These are phyloP conservation scores for Rhazya stricta DNA, from an alignment of 257 asterid species.

Conservation along the genomic window DNA sequence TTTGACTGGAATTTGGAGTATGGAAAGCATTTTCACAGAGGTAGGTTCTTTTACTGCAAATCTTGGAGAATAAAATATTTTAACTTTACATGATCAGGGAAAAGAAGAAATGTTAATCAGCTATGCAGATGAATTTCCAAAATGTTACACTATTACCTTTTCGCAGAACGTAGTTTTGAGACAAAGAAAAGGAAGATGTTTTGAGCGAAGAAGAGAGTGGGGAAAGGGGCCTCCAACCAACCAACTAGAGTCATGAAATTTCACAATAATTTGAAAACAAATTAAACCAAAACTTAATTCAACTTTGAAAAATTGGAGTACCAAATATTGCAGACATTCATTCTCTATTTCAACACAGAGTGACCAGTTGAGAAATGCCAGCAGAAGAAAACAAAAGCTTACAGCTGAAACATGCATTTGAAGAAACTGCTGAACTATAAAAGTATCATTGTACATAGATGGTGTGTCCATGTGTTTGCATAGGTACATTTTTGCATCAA, in stretches of 20 bases:
- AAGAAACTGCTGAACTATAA: background rate
- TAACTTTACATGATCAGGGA: background rate
- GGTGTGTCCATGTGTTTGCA: background rate
- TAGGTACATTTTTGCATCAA: background rate
- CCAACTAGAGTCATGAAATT: background rate
- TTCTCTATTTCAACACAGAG: background rate
- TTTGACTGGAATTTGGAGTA: conserved; percentile 1
- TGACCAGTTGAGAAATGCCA: background rate
- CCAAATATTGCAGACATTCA: background rate
- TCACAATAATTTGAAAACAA: background rate
- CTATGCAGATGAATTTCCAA: background rate
- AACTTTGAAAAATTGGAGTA: background rate
- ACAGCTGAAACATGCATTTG: background rate
- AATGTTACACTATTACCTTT: background rate
- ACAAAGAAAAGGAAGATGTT: too few relatives aligned
- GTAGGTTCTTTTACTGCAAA: background rate
- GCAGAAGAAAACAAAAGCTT: background rate
- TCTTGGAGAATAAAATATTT: background rate
- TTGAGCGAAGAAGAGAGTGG: too few relatives aligned
- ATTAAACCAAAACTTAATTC: background rate
- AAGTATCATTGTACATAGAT: background rate
- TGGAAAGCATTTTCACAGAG: background rate
- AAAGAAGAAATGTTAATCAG: background rate
- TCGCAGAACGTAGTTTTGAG: background rate
- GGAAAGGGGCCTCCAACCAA: background rate